Evolutionary conservation across 345 rosid species (phyloP).

Genomic region (Geranium rotundifolium): DNA sequence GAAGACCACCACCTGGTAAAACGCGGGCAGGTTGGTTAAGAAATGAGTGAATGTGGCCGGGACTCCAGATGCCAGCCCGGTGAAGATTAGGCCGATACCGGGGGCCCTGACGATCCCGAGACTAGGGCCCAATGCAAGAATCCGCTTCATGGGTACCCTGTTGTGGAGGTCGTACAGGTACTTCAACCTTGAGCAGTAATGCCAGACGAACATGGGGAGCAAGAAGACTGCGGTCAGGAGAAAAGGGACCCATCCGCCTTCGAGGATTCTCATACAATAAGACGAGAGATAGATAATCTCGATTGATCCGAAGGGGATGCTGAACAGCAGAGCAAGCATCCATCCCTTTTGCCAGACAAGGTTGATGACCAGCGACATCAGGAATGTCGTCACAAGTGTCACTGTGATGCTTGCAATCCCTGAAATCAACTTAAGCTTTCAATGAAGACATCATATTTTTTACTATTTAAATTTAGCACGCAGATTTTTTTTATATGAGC

Average conservation of each 20-base stretch:
- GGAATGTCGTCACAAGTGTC: conserved; percentile 58
- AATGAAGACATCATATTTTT: not conserved
- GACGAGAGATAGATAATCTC: conserved; percentile 64
- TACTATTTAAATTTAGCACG: no score
- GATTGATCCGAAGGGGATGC: conserved; percentile 51
- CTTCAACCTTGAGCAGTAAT: conserved; percentile 70
- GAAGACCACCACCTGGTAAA: conserved; percentile 82
- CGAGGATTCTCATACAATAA: conserved; percentile 43
- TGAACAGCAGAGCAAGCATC: conserved; percentile 34
- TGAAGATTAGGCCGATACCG: conserved; percentile 83
- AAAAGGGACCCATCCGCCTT: conserved; percentile 78
- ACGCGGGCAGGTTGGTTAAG: conserved; percentile 73
- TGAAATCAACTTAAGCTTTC: conserved; percentile 28
- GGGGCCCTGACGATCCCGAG: conserved; percentile 85
- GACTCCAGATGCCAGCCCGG: conserved; percentile 67
- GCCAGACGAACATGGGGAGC: conserved; percentile 63
- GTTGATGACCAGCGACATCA: conserved; percentile 62
- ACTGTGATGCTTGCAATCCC: conserved; percentile 62
- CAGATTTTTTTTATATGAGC: no score
- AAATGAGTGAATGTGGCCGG: conserved; percentile 79
- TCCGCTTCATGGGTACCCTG: conserved; percentile 71
- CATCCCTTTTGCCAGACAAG: conserved; percentile 55
- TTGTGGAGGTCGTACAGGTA: conserved; percentile 68
- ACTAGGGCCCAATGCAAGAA: conserved; percentile 68
- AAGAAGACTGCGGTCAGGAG: conserved; percentile 42